A percentile compares a stretch with the other conserved stretches of the same genome.
Conservation (phyloP, 2,329 filamentous ascomycete species). For the Pseudomassariella vexata region DNA sequence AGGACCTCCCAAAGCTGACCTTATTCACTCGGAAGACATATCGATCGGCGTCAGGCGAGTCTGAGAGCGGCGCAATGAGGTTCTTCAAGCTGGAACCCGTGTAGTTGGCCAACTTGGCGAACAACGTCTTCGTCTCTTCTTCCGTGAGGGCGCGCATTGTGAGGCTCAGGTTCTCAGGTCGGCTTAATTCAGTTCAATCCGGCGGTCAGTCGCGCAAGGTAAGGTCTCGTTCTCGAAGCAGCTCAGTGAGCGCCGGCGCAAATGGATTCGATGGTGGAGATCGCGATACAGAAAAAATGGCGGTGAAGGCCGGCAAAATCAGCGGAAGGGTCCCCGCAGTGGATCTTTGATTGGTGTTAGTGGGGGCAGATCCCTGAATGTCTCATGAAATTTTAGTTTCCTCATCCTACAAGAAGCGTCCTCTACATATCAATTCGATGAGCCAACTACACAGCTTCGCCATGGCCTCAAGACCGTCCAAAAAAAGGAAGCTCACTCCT, state of each 20-base stretch:
- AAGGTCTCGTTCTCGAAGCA: too few species aligned
- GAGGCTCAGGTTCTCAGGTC: too few species aligned
- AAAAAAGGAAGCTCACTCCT: slow-evolving; percentile 54
- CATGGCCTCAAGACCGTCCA: slow-evolving; percentile 46
- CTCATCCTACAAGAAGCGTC: background rate
- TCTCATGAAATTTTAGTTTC: slow-evolving; percentile 7
- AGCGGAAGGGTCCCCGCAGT: too few species aligned
- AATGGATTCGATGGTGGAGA: too few species aligned
- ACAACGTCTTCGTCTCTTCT: slow-evolving; percentile 63
- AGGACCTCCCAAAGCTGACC: too few species aligned
- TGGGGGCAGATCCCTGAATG: slow-evolving; percentile 5
- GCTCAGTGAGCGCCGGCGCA: too few species aligned
- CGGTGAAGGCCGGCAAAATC: too few species aligned
- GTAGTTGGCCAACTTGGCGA: slow-evolving; percentile 91
- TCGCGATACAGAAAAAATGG: too few species aligned
- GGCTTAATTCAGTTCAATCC: too few species aligned
- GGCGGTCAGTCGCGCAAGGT: too few species aligned
- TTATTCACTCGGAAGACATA: slow-evolving; percentile 82
- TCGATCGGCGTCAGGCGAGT: slow-evolving; percentile 64
- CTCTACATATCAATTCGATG: background rate
- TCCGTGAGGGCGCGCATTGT: slow-evolving; percentile 13
- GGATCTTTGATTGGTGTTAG: too few species aligned
- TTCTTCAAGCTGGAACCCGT: slow-evolving; percentile 81
- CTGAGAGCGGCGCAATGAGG: slow-evolving; percentile 68
- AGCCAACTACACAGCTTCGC: slow-evolving; percentile 1